Conservation (phyloP, 345 rosid species). For the Draba incana region DNA sequence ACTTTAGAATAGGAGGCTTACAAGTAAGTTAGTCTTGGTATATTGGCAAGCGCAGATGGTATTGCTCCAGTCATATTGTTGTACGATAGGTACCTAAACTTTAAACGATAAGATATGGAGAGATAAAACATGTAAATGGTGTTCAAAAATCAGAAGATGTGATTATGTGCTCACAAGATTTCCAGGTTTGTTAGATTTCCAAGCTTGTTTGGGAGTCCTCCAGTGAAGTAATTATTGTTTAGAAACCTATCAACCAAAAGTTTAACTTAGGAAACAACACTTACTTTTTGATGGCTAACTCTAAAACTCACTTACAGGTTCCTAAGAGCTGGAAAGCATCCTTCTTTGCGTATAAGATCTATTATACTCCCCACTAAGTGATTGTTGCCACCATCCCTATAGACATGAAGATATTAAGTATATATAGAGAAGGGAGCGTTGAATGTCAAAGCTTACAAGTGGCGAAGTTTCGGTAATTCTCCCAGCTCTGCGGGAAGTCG, state of each 20-base stretch:
- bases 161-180: slow-evolving; percentile 58
- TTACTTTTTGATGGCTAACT: neutral
- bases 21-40: slow-evolving; percentile 67
- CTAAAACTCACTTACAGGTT: slow-evolving; percentile 59
- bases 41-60: slow-evolving; percentile 62
- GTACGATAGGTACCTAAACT: slow-evolving; percentile 60
- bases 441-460: slow-evolving; percentile 34
- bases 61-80: slow-evolving; percentile 70
- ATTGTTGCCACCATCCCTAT: slow-evolving; percentile 81
- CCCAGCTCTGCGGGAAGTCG: slow-evolving; percentile 69
- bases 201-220: slow-evolving; percentile 69
- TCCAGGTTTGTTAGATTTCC: slow-evolving; percentile 72
- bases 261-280: slow-evolving; percentile 5
- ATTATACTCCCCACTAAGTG: slow-evolving; percentile 74
- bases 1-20: slow-evolving; percentile 42
- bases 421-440: neutral
- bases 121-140: neutral
- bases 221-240: slow-evolving; percentile 75
- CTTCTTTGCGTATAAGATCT: slow-evolving; percentile 63
- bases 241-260: slow-evolving; percentile 56
- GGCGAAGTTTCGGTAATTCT: slow-evolving; percentile 54
- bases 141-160: neutral
- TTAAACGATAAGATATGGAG: neutral
- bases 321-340: slow-evolving; percentile 74
- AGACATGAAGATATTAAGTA: slow-evolving; percentile 18